Evolutionary conservation across 345 rosid species (phyloP).

Genomic region (Hypericum androsaemum): DNA sequence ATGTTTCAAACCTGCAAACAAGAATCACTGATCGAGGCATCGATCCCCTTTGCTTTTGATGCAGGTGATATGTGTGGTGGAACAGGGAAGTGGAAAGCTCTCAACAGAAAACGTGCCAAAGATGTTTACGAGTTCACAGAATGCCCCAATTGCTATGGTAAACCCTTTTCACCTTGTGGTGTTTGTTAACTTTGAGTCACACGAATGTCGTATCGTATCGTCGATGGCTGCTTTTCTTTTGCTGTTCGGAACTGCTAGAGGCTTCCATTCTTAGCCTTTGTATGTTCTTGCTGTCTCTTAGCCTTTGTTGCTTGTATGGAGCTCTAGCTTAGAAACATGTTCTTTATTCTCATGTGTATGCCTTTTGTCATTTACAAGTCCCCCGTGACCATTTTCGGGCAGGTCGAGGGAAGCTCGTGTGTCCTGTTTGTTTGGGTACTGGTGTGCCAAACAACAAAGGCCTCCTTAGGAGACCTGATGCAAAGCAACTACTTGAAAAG

Average conservation of each 20-base stretch:
- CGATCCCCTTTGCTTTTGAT: conserved; percentile 16
- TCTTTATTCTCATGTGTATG: no score
- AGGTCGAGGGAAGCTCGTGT: conserved; percentile 94
- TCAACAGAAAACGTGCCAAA: conserved; percentile 85
- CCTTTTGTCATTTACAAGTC: no score
- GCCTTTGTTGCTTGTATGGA: no score
- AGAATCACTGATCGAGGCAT: neutral
- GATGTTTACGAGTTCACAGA: conserved; percentile 90
- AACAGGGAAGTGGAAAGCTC: conserved; percentile 99
- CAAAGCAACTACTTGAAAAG: conserved; percentile 71
- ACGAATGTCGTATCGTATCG: neutral
- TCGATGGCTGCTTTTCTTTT: no score
- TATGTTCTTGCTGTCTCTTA: no score
- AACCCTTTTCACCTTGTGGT: no score
- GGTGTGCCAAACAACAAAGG: conserved; percentile 96
- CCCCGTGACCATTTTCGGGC: conserved; percentile 6
- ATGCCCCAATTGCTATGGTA: conserved; percentile 95
- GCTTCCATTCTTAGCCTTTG: no score
- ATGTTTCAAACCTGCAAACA: neutral
- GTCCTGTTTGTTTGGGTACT: conserved; percentile 87
- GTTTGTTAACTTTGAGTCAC: neutral
- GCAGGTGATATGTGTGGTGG: conserved; percentile 99
- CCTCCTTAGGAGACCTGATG: conserved; percentile 85
- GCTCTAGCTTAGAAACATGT: no score
- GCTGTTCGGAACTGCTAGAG: no score